A percentile compares a stretch with the other conserved stretches of the same genome.
Conservation (phyloP, 148 eudicot species). For the Mesembryanthemum crystallinum region DNA sequence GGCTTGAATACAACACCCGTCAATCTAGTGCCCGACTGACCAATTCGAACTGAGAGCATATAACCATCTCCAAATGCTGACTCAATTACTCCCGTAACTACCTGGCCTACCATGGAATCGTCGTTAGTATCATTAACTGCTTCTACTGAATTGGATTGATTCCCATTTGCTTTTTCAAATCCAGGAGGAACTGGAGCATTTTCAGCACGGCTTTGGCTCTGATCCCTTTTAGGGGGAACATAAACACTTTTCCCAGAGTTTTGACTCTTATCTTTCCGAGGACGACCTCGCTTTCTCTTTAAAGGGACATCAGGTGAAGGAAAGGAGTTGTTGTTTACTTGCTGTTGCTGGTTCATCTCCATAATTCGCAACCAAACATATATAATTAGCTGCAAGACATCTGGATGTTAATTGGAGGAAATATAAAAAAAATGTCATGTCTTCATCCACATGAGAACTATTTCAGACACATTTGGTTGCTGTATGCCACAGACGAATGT, state of each 20-base stretch:
- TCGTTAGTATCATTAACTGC: too few relatives aligned
- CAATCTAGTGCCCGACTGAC: constrained; percentile 56
- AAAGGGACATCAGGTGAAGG: constrained; percentile 31
- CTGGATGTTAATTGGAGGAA: not conserved
- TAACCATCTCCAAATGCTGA: constrained; percentile 38
- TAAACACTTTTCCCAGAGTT: constrained; percentile 18
- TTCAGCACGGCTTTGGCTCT: constrained; percentile 22
- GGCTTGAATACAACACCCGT: constrained; percentile 92
- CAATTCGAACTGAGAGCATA: constrained; percentile 47
- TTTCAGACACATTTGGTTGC: not conserved
- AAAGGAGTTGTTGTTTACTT: constrained; percentile 29
- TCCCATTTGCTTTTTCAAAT: too few relatives aligned
- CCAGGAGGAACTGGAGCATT: constrained; percentile 36
- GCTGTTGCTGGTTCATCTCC: constrained; percentile 52
- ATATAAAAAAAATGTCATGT: not conserved
- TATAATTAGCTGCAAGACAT: constrained; percentile 23
- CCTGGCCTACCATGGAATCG: constrained; percentile 33
- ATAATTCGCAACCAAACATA: constrained; percentile 9
- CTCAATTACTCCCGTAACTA: constrained; percentile 39
- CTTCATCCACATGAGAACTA: not conserved
- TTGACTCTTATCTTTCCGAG: constrained; percentile 66
- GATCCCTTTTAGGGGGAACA: constrained; percentile 21
- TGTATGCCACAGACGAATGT: not conserved
- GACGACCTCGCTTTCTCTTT: constrained; percentile 87
- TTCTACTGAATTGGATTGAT: too few relatives aligned